phyloP scores from a whole-genome alignment of 106 monocot genomes.

The Posidonia australis region DNA sequence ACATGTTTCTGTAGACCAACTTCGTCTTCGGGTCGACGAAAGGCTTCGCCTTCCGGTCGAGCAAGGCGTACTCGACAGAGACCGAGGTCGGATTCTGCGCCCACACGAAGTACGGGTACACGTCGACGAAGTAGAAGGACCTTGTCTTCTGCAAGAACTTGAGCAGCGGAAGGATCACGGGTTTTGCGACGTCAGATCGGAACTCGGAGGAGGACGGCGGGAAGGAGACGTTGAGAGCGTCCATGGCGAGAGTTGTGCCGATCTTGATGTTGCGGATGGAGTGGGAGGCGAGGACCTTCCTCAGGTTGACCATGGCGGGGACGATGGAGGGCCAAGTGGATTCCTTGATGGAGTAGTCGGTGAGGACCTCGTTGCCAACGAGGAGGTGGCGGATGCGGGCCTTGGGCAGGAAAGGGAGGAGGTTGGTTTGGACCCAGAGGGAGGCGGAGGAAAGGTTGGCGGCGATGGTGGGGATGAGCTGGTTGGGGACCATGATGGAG shows the following conservation, averaged over 20 bases:
- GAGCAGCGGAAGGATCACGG: constrained; percentile 55
- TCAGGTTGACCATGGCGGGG: constrained; percentile 59
- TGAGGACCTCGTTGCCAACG: constrained; percentile 93
- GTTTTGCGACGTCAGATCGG: constrained; percentile 52
- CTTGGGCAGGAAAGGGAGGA: constrained; percentile 44
- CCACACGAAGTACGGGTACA: constrained; percentile 82
- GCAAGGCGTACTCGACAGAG: constrained; percentile 62
- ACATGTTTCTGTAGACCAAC: constrained; percentile 70
- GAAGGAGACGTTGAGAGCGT: constrained; percentile 46
- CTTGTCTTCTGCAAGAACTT: constrained; percentile 37
- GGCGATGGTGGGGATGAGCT: constrained; percentile 61
- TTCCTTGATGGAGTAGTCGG: constrained; percentile 38
- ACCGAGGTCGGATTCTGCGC: constrained; percentile 27
- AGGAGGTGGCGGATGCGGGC: constrained; percentile 69
- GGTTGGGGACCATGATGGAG: constrained; percentile 88
- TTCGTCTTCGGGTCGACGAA: constrained; percentile 44
- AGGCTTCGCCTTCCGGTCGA: constrained; percentile 10
- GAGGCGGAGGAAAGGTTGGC: constrained; percentile 46
- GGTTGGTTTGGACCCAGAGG: constrained; percentile 47
- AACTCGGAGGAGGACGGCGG: constrained; percentile 37
- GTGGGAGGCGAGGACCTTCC: constrained; percentile 18
- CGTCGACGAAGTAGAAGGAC: constrained; percentile 76
- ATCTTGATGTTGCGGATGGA: constrained; percentile 43
- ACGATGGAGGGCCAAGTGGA: constrained; percentile 57
- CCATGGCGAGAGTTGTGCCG: constrained; percentile 83